Evolutionary conservation across 2,329 filamentous ascomycete species (phyloP), one percentile per base, ranked within the genome.

Genomic region (Ceratocystis albifundus): DNA sequence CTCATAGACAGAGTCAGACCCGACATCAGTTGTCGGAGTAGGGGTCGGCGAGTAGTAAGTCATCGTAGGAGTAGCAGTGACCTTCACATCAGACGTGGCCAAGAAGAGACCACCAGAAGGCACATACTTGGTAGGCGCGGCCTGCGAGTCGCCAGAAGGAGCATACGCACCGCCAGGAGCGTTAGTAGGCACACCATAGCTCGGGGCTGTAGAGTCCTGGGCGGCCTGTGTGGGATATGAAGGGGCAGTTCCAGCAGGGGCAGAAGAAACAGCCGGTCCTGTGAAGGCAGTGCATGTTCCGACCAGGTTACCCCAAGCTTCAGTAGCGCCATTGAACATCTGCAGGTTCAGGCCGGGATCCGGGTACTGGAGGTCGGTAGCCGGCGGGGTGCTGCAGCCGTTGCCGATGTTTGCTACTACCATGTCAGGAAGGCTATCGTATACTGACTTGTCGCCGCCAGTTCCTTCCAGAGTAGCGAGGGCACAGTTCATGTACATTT

Each of bases 401-500:
- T 82, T 80, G 1, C 74, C 75, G 4, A 88, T 72, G 72, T 90
- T 90, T 72, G 85, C 88, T 10, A 84, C 76, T 69, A 90, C 89
- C 75, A 91, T 83, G 32, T 83, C 76, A 0, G 89, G 88, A 84
- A 95, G 86, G 0, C 76, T 74, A 48, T 83, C 73, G 69, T 87
- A 82, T 70, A 82, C 82, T 1, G 78, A 75, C 66, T 84, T 71
- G 55, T 75, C 74, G 64, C 82, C 82, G 0, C 76, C 76, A 0
- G 69, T 70, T 7, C 83, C 83, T 0, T 83, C 83, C 28, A 97
- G 80, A 0, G 80, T 82, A 61, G 96, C 75, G 0, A 89, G 84
- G 0, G 88, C 90, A 71, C 93, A 99, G 81, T 96, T 95, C 91
- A 96, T 96, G 81, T 97, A 96, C 82, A 96, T 90, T 74, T 97